A percentile compares a stretch with the other conserved stretches of the same genome.
Evolutionary conservation across 2,329 filamentous ascomycete species (phyloP).

Genomic region (Metarhizium anisopliae): DNA sequence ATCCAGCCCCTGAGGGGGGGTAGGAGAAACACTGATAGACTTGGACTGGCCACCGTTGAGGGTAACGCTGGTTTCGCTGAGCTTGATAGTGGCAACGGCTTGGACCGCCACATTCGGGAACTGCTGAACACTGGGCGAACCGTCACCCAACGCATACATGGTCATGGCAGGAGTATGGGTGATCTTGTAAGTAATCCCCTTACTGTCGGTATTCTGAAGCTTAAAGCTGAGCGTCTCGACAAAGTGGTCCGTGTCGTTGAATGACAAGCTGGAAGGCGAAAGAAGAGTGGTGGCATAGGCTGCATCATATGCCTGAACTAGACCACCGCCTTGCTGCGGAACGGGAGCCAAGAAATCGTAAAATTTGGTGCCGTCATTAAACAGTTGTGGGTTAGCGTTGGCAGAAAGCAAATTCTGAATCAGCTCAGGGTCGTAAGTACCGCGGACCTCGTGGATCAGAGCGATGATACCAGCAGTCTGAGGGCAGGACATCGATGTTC

Average conservation of each 20-base stretch:
- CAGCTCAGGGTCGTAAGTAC: constrained; percentile 39
- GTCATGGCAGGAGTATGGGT: constrained; percentile 41
- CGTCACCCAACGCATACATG: constrained; percentile 37
- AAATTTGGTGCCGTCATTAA: constrained; percentile 33
- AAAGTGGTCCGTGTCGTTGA: constrained; percentile 56
- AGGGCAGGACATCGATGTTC: constrained; percentile 54
- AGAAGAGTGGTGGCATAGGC: constrained; percentile 44
- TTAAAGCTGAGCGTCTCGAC: constrained; percentile 38
- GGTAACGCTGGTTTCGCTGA: constrained; percentile 6
- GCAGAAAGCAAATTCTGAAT: constrained; percentile 41
- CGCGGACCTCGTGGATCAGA: constrained; percentile 41
- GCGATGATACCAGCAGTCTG: constrained; percentile 46
- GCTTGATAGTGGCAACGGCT: constrained; percentile 26
- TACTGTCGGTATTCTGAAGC: constrained; percentile 43
- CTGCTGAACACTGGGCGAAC: constrained; percentile 23
- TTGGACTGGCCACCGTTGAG: constrained; percentile 3
- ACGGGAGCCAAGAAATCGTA: constrained; percentile 40
- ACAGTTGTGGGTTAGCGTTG: constrained; percentile 38
- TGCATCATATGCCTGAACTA: constrained; percentile 51
- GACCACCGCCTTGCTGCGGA: constrained; percentile 50
- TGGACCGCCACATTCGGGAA: constrained; percentile 37
- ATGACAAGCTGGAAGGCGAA: constrained; percentile 47
- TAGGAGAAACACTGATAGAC: constrained; percentile 6
- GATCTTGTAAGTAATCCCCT: constrained; percentile 41
- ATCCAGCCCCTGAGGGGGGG: constrained; percentile 4